Conservation (phyloP, 345 rosid species). For the Gossypium mustelinum region DNA sequence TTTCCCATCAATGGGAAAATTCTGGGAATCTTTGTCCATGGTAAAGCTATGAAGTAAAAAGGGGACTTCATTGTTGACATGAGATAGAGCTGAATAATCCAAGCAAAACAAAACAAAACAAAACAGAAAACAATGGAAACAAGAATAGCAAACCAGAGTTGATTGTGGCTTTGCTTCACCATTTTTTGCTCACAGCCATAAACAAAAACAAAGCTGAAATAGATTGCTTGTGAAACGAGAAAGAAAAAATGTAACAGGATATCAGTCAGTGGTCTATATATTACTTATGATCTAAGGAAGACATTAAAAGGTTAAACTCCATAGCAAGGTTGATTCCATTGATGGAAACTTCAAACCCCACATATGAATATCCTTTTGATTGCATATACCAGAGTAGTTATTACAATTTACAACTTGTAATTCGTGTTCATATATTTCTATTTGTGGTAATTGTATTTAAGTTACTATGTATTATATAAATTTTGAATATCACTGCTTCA, state of each 20-base stretch:
- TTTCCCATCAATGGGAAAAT: not conserved
- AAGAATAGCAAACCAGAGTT: constrained; percentile 23
- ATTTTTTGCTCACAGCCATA: too few relatives aligned
- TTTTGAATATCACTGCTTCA: too few relatives aligned
- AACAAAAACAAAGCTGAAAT: too few relatives aligned
- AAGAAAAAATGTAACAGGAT: not conserved
- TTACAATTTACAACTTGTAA: too few relatives aligned
- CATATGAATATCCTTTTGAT: not conserved
- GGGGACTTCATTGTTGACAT: constrained; percentile 18
- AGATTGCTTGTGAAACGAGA: not conserved
- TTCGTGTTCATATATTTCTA: too few relatives aligned
- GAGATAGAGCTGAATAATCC: constrained; percentile 42
- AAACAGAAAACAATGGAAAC: constrained; percentile 24
- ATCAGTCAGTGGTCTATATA: not conserved
- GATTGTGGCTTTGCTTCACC: constrained; percentile 9
- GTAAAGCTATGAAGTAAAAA: constrained; percentile 5
- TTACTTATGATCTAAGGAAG: not conserved
- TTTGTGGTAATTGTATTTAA: too few relatives aligned
- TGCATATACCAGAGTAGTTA: not conserved
- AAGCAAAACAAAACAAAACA: constrained; percentile 15
- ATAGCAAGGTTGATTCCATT: not conserved
- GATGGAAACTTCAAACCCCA: not conserved
- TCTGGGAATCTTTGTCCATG: not conserved
- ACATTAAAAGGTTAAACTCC: not conserved
- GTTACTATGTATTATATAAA: too few relatives aligned